Conservation (phyloP, 176 grass and related monocot species). For the Juncus effusus region DNA sequence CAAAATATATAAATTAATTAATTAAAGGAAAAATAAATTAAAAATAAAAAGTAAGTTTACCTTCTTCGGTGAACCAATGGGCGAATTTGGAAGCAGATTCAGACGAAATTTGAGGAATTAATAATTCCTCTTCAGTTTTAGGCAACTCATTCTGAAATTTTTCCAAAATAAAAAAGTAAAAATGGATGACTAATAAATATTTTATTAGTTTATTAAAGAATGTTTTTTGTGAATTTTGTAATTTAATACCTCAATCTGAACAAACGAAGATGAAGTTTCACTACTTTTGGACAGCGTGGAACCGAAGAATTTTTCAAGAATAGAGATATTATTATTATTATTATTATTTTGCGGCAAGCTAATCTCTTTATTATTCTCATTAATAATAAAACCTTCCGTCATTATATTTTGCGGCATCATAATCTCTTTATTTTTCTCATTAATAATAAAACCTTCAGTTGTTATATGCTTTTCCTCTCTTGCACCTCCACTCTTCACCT, state of each 20-base stretch:
- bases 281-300: slow-evolving; percentile 50
- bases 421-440: slow-evolving; percentile 33
- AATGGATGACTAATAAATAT: slow-evolving; percentile 3
- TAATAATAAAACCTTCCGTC: slow-evolving; percentile 46
- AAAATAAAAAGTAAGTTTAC: slow-evolving; percentile 30
- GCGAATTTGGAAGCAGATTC: slow-evolving; percentile 91
- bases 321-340: slow-evolving; percentile 51
- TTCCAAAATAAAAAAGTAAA: slow-evolving; percentile 16
- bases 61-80: slow-evolving; percentile 72
- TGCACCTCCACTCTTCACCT: slow-evolving; percentile 28
- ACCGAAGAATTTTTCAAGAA: slow-evolving; percentile 86
- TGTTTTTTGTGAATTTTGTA: too few species aligned
- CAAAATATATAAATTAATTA: background rate
- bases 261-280: slow-evolving; percentile 37
- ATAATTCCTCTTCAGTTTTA: slow-evolving; percentile 44
- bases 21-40: slow-evolving; percentile 25
- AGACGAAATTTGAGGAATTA: slow-evolving; percentile 33
- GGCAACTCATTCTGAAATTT: slow-evolving; percentile 50
- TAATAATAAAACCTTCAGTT: slow-evolving; percentile 18
- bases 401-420: slow-evolving; percentile 17
- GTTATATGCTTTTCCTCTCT: background rate
- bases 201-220: background rate
- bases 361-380: slow-evolving; percentile 47
- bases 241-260: slow-evolving; percentile 30
- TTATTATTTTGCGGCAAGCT: slow-evolving; percentile 24